These are phyloP conservation scores for Tulasnella sp. DNA, from an alignment of 768 basidiomycete species.

Conservation along the genomic window DNA sequence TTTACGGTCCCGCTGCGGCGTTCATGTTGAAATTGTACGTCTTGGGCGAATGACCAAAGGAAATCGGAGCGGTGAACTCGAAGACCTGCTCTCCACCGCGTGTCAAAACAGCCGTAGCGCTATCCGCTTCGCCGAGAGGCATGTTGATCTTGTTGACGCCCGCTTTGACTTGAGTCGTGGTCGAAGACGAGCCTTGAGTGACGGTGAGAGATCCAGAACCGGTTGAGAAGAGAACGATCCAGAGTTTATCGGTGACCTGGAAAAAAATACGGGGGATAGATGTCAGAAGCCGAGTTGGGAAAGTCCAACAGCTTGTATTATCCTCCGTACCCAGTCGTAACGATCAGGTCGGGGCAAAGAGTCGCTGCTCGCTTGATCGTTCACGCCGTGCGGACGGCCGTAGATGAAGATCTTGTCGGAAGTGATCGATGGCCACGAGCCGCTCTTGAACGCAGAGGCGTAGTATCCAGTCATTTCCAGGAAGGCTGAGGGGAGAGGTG, in stretches of 20 bases:
- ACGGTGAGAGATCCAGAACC: constrained; percentile 12
- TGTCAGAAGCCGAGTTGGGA: too few relatives aligned
- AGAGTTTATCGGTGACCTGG: constrained; percentile 6
- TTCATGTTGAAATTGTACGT: constrained; percentile 14
- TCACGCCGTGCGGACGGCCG: constrained; percentile 39
- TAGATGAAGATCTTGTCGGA: constrained; percentile 27
- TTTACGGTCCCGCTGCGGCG: neutral
- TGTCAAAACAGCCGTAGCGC: constrained; percentile 29
- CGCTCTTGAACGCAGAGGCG: constrained; percentile 27
- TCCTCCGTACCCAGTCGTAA: constrained; percentile 32
- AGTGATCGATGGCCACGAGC: constrained; percentile 26
- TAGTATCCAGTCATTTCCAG: constrained; percentile 25
- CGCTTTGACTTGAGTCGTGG: neutral
- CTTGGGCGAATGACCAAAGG: constrained; percentile 5
- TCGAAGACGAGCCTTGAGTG: neutral
- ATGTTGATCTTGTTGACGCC: constrained; percentile 34
- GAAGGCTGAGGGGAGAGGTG: constrained; percentile 21
- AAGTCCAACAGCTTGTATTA: too few relatives aligned
- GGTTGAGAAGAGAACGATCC: constrained; percentile 16
- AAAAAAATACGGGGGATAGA: neutral
- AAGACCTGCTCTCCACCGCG: constrained; percentile 8
- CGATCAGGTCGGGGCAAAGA: constrained; percentile 29
- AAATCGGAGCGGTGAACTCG: constrained; percentile 11
- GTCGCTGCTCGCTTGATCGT: constrained; percentile 36
- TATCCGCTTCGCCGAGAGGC: constrained; percentile 44